Percentiles rank a stretch among this genome's conserved stretches.
Evolutionary conservation across 768 basidiomycete genomes (phyloP).

Genomic region (Leccinum rimulosum): DNA sequence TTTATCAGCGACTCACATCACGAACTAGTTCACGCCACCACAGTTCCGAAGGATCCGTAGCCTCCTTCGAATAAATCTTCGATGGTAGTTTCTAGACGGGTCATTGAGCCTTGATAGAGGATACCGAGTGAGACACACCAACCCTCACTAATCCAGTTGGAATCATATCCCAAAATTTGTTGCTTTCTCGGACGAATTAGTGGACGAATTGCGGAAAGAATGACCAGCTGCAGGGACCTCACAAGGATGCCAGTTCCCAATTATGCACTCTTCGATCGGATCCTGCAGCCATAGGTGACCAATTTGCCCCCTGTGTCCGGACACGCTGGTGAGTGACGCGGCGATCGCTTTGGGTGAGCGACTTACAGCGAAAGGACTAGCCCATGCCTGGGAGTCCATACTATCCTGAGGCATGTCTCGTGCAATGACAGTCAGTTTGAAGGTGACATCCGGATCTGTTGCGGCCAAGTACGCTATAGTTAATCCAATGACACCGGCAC

Average conservation of each 20-base stretch:
- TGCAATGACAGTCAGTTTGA: slow-evolving; percentile 32
- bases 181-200: slow-evolving; percentile 26
- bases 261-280: slow-evolving; percentile 32
- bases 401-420: slow-evolving; percentile 36
- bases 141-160: slow-evolving; percentile 42
- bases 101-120: slow-evolving; percentile 2
- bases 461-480: slow-evolving; percentile 35
- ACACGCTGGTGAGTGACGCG: neutral
- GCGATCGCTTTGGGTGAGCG: neutral
- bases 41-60: slow-evolving; percentile 18
- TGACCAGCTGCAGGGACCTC: slow-evolving; percentile 13
- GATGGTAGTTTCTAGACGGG: slow-evolving; percentile 37
- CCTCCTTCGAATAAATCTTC: slow-evolving; percentile 29
- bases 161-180: slow-evolving; percentile 49
- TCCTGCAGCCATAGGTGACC: slow-evolving; percentile 42
- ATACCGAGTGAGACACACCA: slow-evolving; percentile 1
- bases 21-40: slow-evolving; percentile 42
- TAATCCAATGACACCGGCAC: slow-evolving; percentile 40
- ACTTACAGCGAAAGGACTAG: slow-evolving; percentile 52
- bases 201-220: neutral
- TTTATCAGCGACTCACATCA: slow-evolving; percentile 31
- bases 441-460: slow-evolving; percentile 17
- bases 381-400: slow-evolving; percentile 42
- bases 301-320: slow-evolving; percentile 41
- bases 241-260: slow-evolving; percentile 46